Evolutionary conservation across 169 alveolate species (phyloP).

Genomic region (Ichthyophthirius multifiliis): DNA sequence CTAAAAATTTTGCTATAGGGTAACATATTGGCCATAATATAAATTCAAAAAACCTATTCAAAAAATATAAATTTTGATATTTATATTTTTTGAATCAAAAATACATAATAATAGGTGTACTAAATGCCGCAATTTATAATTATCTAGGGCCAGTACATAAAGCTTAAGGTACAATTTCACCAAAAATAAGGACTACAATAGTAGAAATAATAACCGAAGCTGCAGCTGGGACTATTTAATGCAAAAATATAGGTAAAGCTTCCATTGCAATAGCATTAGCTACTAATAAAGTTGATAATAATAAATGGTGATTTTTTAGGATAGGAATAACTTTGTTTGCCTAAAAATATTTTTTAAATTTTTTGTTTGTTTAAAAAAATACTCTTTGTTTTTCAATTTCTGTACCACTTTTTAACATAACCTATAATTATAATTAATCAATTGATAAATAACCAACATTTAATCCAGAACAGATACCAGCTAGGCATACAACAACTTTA

Average conservation of each 20-base stretch:
- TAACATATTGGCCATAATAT: conserved; percentile 36
- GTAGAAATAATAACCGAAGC: conserved; percentile 85
- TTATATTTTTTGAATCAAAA: not conserved
- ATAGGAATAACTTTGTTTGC: conserved; percentile 74
- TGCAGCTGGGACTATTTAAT: conserved; percentile 83
- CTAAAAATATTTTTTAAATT: not conserved
- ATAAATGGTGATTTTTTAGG: conserved; percentile 80
- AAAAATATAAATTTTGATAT: not conserved
- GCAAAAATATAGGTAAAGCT: conserved; percentile 91
- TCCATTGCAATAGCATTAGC: conserved; percentile 92
- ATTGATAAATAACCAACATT: conserved; percentile 92
- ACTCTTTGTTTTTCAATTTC: conserved; percentile 74
- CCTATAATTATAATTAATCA: conserved; percentile 85
- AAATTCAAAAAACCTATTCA: not conserved
- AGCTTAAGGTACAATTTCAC: conserved; percentile 95
- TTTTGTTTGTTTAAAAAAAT: not conserved
- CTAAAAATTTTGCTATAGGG: conserved; percentile 69
- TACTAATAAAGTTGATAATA: conserved; percentile 88
- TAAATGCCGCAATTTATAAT: conserved; percentile 75
- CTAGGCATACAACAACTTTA: conserved; percentile 58
- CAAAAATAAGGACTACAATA: conserved; percentile 85
- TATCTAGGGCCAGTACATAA: conserved; percentile 92
- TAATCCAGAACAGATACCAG: conserved; percentile 92
- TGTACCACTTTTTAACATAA: conserved; percentile 80
- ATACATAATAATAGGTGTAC: conserved; percentile 10